Evolutionary conservation across 306 rosid genomes (phyloP), one percentile per base, ranked within the genome.

Genomic region (Cajanus cajan): DNA sequence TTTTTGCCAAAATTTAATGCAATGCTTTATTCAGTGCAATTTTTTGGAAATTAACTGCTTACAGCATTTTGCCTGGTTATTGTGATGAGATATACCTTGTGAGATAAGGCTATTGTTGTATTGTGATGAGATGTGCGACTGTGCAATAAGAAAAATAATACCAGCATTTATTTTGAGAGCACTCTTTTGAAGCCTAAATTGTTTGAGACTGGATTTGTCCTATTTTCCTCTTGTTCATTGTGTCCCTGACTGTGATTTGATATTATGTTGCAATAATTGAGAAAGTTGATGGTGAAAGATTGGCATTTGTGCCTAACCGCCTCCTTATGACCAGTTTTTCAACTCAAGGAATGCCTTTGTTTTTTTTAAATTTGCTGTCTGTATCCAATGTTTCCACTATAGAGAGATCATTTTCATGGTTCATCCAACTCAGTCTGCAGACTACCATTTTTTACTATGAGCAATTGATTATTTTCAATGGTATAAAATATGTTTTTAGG

Each of bases 111-210:
- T 28, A 28, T 28, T 28, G 31, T 28, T 28, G 31, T 36, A 40
- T 45, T 83, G 71, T 54, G 66, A 43, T 77, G 45, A 61, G 48
- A 54, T 36, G 34, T 41, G 14, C 16, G 12, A 76, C 67, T 81
- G 7, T 47, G 8, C 52, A 36, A 36, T 44, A 55, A 77, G 64
- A 44, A n/a, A n/a, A n/a, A n/a, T n/a, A 21, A 13, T 16, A 5
- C 45, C 40, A 43, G 15, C 14, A 25, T 62, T 8, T 31, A 51
- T 65, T 65, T 52, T 67, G 8, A 21, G 21, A 15, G 34, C 63
- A 41, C 64, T 47, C n/a, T 33, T 80, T 62, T 50, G 73, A 71
- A 47, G 9, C 58, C 63, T 28, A 41, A 21, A 44, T 28, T 24
- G 74, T n/a, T 43, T 71, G 43, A 72, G 45, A 43, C 11, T 15